Evolutionary conservation across 306 rosid genomes (phyloP).

Genomic region (Cucurbita maxima): DNA sequence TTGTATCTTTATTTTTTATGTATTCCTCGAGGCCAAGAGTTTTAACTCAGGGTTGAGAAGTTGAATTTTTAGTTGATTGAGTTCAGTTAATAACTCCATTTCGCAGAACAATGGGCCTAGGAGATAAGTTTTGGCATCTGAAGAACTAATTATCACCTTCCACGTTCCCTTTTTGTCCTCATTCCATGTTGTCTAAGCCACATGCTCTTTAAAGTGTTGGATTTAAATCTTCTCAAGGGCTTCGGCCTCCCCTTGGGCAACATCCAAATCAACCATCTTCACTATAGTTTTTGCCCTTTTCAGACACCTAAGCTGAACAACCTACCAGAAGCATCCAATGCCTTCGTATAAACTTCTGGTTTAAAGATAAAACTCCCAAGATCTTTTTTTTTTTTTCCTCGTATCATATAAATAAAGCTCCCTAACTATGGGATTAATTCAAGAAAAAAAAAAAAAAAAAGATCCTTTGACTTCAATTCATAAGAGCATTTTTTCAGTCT

Average conservation of each 20-base stretch:
- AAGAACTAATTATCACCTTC: background rate
- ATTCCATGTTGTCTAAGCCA: background rate
- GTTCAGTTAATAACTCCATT: background rate
- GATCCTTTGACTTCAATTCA: background rate
- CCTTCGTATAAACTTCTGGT: background rate
- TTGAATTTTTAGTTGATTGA: background rate
- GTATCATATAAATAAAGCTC: background rate
- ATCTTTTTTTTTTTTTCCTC: background rate
- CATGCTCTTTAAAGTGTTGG: background rate
- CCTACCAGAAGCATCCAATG: background rate
- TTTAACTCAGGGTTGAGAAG: background rate
- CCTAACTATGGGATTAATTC: background rate
- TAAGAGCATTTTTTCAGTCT: background rate
- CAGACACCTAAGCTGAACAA: background rate
- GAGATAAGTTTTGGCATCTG: background rate
- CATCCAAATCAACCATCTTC: background rate
- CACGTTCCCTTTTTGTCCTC: background rate
- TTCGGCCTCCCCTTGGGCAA: background rate
- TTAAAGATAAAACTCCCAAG: background rate
- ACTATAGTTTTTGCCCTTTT: background rate
- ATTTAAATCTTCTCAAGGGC: background rate
- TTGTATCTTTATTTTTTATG: background rate
- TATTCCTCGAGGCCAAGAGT: background rate
- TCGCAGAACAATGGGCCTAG: background rate
- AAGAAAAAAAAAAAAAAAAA: background rate